Evolutionary conservation across 345 rosid species (phyloP).

Genomic region (Streptanthus diversifolius): DNA sequence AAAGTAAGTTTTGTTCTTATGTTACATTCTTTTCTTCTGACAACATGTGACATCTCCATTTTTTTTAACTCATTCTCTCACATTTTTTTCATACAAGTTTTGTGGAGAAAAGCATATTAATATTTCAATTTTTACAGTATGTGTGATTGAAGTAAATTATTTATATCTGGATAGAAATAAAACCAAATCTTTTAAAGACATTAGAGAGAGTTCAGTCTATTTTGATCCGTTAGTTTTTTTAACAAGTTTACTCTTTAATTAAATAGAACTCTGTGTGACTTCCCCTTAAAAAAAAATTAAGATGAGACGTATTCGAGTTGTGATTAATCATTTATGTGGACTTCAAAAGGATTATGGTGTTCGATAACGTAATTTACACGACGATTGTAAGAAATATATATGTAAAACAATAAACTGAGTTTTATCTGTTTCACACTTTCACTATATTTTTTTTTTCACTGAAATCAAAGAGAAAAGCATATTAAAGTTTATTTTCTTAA

Average conservation of each 20-base stretch:
- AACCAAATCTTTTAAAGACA: neutral
- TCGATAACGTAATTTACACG: neutral
- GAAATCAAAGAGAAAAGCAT: too few species aligned
- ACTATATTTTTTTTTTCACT: too few species aligned
- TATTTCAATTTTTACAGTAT: neutral
- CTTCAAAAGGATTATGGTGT: neutral
- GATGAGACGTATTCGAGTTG: neutral
- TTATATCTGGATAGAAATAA: neutral
- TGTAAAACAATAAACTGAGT: neutral
- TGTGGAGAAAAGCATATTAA: neutral
- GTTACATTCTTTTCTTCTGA: constrained; percentile 31
- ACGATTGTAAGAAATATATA: neutral
- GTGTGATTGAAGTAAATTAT: neutral
- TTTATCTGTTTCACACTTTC: neutral
- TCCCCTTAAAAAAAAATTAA: neutral
- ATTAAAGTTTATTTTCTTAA: too few species aligned
- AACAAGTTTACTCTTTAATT: neutral
- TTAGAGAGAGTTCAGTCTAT: neutral
- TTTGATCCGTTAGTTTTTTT: neutral
- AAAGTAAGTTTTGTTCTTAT: constrained; percentile 38
- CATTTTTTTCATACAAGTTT: neutral
- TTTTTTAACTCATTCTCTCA: neutral
- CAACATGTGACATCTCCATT: constrained; percentile 30
- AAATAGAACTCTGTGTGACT: neutral
- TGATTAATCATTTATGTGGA: constrained; percentile 4